Conservation (phyloP, 352 stramenopile genomes). For the Phytophthora macrochlamydospora region DNA sequence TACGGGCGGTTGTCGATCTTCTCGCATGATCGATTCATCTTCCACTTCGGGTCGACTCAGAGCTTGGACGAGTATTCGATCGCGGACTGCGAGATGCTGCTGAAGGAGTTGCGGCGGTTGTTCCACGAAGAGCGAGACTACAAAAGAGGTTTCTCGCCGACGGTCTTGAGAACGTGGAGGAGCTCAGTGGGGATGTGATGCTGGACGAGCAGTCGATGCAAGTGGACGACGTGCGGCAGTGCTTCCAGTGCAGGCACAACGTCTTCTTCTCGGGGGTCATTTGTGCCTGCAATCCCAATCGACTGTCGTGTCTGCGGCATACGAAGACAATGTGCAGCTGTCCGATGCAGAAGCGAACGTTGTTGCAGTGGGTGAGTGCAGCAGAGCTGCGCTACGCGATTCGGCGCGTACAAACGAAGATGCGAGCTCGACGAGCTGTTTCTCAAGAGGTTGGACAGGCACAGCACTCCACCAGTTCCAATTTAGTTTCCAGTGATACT, state of each 20-base stretch:
- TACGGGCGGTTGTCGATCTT: conserved; percentile 76
- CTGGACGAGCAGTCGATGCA: conserved; percentile 78
- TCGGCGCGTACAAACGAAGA: conserved; percentile 73
- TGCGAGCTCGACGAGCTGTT: conserved; percentile 34
- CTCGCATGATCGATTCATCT: conserved; percentile 84
- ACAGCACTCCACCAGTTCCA: background rate
- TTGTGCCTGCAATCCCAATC: conserved; percentile 62
- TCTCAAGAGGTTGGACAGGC: background rate
- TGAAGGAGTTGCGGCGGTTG: conserved; percentile 66
- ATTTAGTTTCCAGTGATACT: background rate
- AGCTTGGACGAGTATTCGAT: conserved; percentile 67
- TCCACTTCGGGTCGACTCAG: conserved; percentile 72
- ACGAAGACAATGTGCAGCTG: conserved; percentile 71
- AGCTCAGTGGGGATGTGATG: conserved; percentile 68
- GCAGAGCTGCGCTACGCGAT: conserved; percentile 73
- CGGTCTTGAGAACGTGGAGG: conserved; percentile 59
- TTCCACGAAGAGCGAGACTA: conserved; percentile 74
- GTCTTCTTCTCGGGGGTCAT: conserved; percentile 83
- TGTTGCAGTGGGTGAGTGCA: conserved; percentile 72
- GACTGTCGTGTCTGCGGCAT: conserved; percentile 70
- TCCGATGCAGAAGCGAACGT: conserved; percentile 49
- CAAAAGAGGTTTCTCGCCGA: conserved; percentile 52
- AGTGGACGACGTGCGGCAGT: conserved; percentile 72
- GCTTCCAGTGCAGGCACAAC: conserved; percentile 75
- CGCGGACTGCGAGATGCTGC: conserved; percentile 67